Base-by-base conservation (phyloP, 495 filamentous ascomycete species). In the Penicillium macrosclerotiorum region DNA sequence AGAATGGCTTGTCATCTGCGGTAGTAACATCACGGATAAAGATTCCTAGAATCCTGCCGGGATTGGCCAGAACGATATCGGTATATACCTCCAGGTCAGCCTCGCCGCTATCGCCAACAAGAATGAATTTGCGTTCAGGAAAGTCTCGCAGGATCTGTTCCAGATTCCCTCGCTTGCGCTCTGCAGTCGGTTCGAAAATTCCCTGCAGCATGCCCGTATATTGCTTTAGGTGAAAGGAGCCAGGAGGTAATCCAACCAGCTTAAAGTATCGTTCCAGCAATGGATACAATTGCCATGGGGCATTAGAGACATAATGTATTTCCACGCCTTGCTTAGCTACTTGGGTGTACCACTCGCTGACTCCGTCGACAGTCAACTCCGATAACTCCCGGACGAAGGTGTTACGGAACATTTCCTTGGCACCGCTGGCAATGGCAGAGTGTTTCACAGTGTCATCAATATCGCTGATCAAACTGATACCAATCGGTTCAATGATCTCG, bases 361-460 rank as follows among this genome's bases (percentile, higher is more conserved):
- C 92, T 3, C 93, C 93, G 12, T 87, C 81, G 22, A 99, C 80
- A 0, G 81, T 89, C 27, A 96, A 65, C 54, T 94, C 89, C 0
- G 60, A 72, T 7, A 97, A 68, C 12, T 96, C 90, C 11, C 90
- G 84, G 35, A 94, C 83, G 56, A 99, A 97, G 0, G 89, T 89
- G 62, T 97, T 97, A 17, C 91, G 80, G 59, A 96, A 97, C 37
- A 96, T 95, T 63, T 99, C 93, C 30, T 88, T 85, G 0, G 92
- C 84, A 0, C 94, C 93, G 49, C 79, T 77, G 5, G 78, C 73
- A 52, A 99, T 93, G 11, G 88, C 93, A 2, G 94, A 96, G 54
- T 90, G 89, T 61, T 99, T 99, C 47, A 99, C 86, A 0, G 93
- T 99, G 64, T 99, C 93, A 59, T 99, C 93, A 47, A 99, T 91